Evolutionary conservation across 1,284 basidiomycete genomes (phyloP), one percentile per base, ranked within the genome.

Genomic region (Pyrrhoderma noxium): DNA sequence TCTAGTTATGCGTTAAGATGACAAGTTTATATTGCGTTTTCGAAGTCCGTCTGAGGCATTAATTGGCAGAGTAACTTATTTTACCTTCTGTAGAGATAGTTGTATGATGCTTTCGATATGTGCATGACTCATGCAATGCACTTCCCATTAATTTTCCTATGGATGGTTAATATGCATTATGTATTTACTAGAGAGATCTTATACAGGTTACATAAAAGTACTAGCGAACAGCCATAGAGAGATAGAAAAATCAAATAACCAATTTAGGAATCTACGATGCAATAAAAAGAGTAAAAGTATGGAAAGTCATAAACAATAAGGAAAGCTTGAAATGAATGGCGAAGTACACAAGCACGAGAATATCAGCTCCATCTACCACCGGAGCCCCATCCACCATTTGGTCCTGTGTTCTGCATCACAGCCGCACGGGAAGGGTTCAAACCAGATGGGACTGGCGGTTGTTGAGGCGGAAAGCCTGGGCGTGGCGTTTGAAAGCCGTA

Each of bases 361-460:
- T 18, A 42, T 37, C 51, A 58, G 55, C 34, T 61, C 57, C 65
- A 72, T 53, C 63, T 67, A 3, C 67, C 63, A 8, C 64, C 57
- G 36, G 35, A 27, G 18, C 47, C 27, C 34, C 35, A 39, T 14
- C 54, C 25, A 37, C 64, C 67, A 68, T 72, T 73, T 41, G 65
- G 61, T 9, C 59, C 61, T 2, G 61, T 59, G 44, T 70, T 67
- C 60, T 80, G 79, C 51, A 83, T 72, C 73, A 82, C 72, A 5
- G 78, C 76, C 34, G 80, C 76, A 38, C 82, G 76, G 45, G 73
- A 70, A 44, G 81, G 79, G 58, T 85, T 82, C 70, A 84, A 77
- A 23, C 79, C 77, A 3, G 53, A 39, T 9, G 53, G 52, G 23
- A 53, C 52, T 1, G 56, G 48, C 27, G 57, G 55, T 18, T 51